phyloP scores from a whole-genome alignment of 1,139 yeast species.

The Eremothecium coryli region DNA sequence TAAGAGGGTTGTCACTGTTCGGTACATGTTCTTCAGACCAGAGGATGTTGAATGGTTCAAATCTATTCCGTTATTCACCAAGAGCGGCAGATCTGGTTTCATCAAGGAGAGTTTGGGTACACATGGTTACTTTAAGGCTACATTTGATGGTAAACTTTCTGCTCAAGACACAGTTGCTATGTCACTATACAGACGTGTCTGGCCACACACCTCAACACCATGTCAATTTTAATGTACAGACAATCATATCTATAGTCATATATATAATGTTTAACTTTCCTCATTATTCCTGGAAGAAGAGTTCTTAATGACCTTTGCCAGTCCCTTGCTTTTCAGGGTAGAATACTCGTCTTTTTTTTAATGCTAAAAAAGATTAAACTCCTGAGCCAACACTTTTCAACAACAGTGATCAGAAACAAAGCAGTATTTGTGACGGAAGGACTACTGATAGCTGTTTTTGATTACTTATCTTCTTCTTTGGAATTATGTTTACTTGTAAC shows the following conservation, averaged over 20 bases:
- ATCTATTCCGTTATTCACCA: constrained; percentile 86
- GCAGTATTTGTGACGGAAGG: too few species aligned
- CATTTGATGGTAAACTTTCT: constrained; percentile 81
- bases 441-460: too few species aligned
- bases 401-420: too few species aligned
- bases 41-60: constrained; percentile 87
- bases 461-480: too few species aligned
- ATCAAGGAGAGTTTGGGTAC: constrained; percentile 95
- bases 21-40: constrained; percentile 94
- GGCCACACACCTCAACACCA: constrained; percentile 51
- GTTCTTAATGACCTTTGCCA: too few species aligned
- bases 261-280: too few species aligned
- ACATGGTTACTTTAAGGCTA: constrained; percentile 95
- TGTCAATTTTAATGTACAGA: constrained; percentile 19
- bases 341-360: too few species aligned
- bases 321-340: too few species aligned
- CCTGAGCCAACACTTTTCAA: too few species aligned
- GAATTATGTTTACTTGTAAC: constrained; percentile 81
- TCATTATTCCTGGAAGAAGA: too few species aligned
- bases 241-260: too few species aligned
- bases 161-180: constrained; percentile 92
- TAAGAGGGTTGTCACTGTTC: constrained; percentile 79
- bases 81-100: constrained; percentile 85
- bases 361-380: too few species aligned
- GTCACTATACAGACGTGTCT: constrained; percentile 87